Evolutionary conservation across 129 eudicot genomes (phyloP).

Genomic region (Dittrichia graveolens): DNA sequence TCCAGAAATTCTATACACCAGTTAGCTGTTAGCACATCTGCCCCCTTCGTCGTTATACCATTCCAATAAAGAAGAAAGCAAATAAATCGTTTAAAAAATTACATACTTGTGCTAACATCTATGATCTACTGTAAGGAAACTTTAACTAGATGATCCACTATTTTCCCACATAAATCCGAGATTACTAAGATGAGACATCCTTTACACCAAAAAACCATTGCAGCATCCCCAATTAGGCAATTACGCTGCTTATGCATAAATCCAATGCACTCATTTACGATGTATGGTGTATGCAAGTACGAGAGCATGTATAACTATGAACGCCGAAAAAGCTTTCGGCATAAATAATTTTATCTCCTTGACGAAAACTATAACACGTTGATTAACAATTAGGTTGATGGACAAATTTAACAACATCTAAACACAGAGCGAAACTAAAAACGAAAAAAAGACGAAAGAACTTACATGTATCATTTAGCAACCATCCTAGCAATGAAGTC

Average conservation of each 20-base stretch:
- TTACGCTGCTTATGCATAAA: no score
- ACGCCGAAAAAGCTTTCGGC: not conserved
- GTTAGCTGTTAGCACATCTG: not conserved
- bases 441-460: not conserved
- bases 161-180: no score
- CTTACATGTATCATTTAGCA: conserved; percentile 56
- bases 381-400: not conserved
- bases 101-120: not conserved
- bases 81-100: not conserved
- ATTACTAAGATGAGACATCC: no score
- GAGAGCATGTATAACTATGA: no score
- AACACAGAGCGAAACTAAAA: not conserved
- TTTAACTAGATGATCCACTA: not conserved
- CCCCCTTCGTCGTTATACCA: conserved; percentile 1
- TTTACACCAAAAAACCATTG: no score
- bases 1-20: conserved; percentile 7
- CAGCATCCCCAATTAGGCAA: not conserved
- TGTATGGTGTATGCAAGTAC: no score
- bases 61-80: not conserved
- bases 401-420: not conserved
- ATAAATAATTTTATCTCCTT: not conserved
- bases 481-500: conserved; percentile 73
- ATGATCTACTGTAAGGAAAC: no score
- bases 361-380: not conserved
- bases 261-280: no score